phyloP scores from a whole-genome alignment of 371 early-diverging fungal species.

The Mucor sp. region DNA sequence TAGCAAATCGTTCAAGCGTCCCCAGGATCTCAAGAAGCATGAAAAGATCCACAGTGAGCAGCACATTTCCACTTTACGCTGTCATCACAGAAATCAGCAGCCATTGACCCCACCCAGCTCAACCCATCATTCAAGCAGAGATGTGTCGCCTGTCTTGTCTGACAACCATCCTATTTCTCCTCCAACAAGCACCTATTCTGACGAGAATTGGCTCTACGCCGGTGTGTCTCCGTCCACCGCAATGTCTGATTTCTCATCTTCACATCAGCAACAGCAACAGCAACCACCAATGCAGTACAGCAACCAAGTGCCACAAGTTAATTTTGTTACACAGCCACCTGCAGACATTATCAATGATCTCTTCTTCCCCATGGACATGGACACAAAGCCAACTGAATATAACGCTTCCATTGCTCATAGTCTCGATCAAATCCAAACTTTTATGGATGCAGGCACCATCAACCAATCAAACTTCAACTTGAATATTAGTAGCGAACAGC shows the following conservation, averaged over 20 bases:
- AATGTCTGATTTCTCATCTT: slow-evolving; percentile 5
- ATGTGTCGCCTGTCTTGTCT: slow-evolving; percentile 22
- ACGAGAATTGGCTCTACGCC: slow-evolving; percentile 25
- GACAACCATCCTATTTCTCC: slow-evolving; percentile 29
- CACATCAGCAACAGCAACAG: neutral
- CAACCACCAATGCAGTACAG: neutral
- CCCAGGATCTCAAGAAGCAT: slow-evolving; percentile 91
- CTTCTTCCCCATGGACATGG: slow-evolving; percentile 25
- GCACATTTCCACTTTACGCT: slow-evolving; percentile 21
- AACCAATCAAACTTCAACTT: slow-evolving; percentile 23
- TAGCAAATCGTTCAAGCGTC: slow-evolving; percentile 83
- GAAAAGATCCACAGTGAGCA: slow-evolving; percentile 76
- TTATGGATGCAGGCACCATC: slow-evolving; percentile 20
- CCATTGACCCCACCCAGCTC: slow-evolving; percentile 26
- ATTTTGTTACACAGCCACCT: slow-evolving; percentile 18
- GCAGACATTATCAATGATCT: slow-evolving; percentile 21
- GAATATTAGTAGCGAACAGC: slow-evolving; percentile 23
- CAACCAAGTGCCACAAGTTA: neutral
- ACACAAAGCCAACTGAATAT: slow-evolving; percentile 17
- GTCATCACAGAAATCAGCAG: slow-evolving; percentile 9
- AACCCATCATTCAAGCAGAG: slow-evolving; percentile 18
- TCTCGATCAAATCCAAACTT: slow-evolving; percentile 22
- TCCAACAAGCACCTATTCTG: slow-evolving; percentile 27
- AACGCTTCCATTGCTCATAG: slow-evolving; percentile 13
- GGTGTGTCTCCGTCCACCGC: slow-evolving; percentile 9